Evolutionary conservation across 2,329 filamentous ascomycete genomes (phyloP), one percentile per base, ranked within the genome.

Genomic region (Uncinocarpus reesii): DNA sequence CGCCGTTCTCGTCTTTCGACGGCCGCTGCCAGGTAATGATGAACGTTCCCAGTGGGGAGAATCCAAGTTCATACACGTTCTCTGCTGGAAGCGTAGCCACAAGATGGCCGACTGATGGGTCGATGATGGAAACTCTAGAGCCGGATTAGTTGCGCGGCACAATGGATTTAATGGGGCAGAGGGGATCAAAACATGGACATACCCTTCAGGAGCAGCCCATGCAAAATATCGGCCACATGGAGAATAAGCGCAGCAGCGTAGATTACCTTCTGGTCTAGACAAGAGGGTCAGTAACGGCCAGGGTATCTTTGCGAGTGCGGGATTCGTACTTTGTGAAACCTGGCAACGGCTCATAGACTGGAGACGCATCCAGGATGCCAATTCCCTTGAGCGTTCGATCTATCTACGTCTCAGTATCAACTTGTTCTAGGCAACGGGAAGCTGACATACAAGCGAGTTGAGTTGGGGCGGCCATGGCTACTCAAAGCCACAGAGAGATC

Each of bases 11-110:
- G 62, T 96, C 90, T 73, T 96, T 96, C 56, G 79, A 77, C 7
- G 88, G 84, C 29, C 92, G 82, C 73, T 98, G 90, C 88, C 89
- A 96, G 47, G 92, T 96, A 64, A 94, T 95, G 64, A 96, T 74
- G 68, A 86, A 98, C 50, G 86, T 92, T 53, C 92, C 92, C 48
- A 81, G 76, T 4, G 90, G 92, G 21, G 92, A 98, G 71, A 98
- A 98, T 56, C 83, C 86, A 52, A 98, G 74, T 67, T 98, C 92
- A 71, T 86, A 95, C 56, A 96, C 88, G 63, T 93, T 90, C 51
- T 83, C 72, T 36, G 88, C 79, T 51, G 83, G 77, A 42, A 98
- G 77, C 29, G 77, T 81, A 54, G 87, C 80, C 62, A 94, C 73
- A 57, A 84, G 71, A 58, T 82, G 73, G 60, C 89, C 90, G 56